Conservation (phyloP, 176 grass and related monocot species). For the Oryza brachyantha region DNA sequence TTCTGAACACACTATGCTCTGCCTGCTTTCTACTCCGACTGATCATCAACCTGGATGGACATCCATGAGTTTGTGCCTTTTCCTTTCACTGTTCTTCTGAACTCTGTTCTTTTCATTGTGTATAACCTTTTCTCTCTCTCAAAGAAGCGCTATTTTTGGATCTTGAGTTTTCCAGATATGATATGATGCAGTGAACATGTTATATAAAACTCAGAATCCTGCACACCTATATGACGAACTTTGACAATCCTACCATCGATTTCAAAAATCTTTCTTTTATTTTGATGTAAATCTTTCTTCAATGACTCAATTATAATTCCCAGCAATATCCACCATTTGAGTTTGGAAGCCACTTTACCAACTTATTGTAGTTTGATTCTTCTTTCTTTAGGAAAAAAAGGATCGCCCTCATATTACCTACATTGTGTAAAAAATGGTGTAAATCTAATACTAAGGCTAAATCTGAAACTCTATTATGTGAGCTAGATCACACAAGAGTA, state of each 20-base stretch:
- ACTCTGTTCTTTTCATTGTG: background rate
- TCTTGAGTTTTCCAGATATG: background rate
- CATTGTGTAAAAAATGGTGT: background rate
- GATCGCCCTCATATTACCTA: background rate
- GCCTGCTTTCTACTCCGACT: background rate
- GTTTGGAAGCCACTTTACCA: background rate
- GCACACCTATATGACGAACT: background rate
- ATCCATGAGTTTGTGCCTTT: conserved; percentile 31
- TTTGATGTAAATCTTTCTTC: too few relatives aligned
- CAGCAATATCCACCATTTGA: background rate
- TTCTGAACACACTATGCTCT: background rate
- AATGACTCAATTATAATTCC: background rate
- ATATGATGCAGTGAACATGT: background rate
- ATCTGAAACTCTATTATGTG: background rate
- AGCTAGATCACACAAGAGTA: background rate
- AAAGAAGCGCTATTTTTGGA: background rate
- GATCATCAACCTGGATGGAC: background rate
- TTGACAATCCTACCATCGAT: background rate
- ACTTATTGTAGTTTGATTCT: background rate
- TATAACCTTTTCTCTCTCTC: background rate
- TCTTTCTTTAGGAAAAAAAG: background rate
- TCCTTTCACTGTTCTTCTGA: background rate
- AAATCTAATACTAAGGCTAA: background rate
- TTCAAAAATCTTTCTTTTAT: conserved; percentile 9
- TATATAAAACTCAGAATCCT: background rate